These are phyloP conservation scores for Zymoseptoria crescenta DNA, from an alignment of 2,329 filamentous ascomycete genomes.

Conservation along the genomic window DNA sequence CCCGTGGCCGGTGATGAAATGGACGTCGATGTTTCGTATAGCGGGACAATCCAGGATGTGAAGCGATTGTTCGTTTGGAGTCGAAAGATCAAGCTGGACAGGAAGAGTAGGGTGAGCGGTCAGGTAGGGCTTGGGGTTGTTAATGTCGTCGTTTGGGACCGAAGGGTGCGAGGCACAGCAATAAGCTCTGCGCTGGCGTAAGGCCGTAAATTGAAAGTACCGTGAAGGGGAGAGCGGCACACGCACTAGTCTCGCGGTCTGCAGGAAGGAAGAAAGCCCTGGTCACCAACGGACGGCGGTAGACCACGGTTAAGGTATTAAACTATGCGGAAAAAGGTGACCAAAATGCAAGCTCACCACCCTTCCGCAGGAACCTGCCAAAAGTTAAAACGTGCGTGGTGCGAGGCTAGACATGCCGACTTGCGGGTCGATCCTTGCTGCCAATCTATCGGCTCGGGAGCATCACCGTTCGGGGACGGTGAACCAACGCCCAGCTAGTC, in stretches of 20 bases:
- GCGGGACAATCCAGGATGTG: background rate
- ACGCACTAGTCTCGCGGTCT: conserved; percentile 8
- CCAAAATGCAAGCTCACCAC: conserved; percentile 11
- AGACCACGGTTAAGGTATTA: background rate
- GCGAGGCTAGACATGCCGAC: conserved; percentile 17
- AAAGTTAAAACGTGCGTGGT: conserved; percentile 20
- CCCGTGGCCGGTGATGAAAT: background rate
- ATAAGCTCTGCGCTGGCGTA: conserved; percentile 12
- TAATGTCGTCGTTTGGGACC: background rate
- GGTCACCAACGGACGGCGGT: conserved; percentile 11
- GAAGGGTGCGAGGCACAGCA: conserved; percentile 10
- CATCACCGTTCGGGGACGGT: conserved; percentile 15
- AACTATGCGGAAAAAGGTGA: conserved; percentile 4
- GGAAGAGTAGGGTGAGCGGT: conserved; percentile 6
- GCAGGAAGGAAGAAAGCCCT: conserved; percentile 16
- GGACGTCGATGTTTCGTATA: background rate
- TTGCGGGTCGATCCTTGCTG: conserved; percentile 22
- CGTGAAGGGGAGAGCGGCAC: conserved; percentile 12
- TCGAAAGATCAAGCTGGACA: conserved; percentile 1
- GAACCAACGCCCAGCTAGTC: background rate
- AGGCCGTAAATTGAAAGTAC: conserved; percentile 17
- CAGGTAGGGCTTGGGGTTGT: background rate
- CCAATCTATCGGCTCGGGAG: conserved; percentile 25
- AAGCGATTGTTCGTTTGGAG: background rate
- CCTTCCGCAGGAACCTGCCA: conserved; percentile 13